Conservation (phyloP, 1,284 basidiomycete species). For the Uromyces viciae-fabae region DNA sequence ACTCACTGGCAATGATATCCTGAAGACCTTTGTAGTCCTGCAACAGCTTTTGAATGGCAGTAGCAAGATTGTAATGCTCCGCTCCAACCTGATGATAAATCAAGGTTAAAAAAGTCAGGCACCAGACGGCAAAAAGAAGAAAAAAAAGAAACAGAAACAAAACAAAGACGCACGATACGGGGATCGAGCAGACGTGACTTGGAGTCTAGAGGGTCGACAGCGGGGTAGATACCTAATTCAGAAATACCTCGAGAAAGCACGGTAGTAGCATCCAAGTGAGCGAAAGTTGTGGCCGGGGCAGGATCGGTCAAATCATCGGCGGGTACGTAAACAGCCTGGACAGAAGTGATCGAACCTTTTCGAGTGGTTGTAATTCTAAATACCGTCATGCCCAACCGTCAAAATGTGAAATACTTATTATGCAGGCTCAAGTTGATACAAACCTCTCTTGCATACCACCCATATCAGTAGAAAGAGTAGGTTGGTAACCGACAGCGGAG, state of each 20-base stretch:
- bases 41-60: constrained; percentile 93
- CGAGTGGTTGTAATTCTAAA: constrained; percentile 98
- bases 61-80: constrained; percentile 93
- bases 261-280: constrained; percentile 99
- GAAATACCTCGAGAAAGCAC: constrained; percentile 98
- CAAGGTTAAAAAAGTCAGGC: not conserved
- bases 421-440: constrained; percentile 55
- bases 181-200: constrained; percentile 99
- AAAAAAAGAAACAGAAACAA: not conserved
- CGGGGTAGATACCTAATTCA: constrained; percentile 99
- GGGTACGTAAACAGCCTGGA: constrained; percentile 98
- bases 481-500: constrained; percentile 99
- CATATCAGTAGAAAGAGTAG: constrained; percentile 98
- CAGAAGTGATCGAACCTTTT: constrained; percentile 99
- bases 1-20: constrained; percentile 61
- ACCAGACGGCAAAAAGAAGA: not conserved
- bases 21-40: constrained; percentile 99
- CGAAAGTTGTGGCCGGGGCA: constrained; percentile 97
- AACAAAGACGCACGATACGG: constrained; percentile 65
- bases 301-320: constrained; percentile 99
- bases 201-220: constrained; percentile 97
- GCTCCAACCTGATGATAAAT: constrained; percentile 59
- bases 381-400: not conserved
- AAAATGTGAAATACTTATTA: not conserved
- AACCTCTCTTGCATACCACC: constrained; percentile 82